Evolutionary conservation across 305 asterid species (phyloP), one percentile per base, ranked within the genome.

Genomic region (Fraxinus dipetala): DNA sequence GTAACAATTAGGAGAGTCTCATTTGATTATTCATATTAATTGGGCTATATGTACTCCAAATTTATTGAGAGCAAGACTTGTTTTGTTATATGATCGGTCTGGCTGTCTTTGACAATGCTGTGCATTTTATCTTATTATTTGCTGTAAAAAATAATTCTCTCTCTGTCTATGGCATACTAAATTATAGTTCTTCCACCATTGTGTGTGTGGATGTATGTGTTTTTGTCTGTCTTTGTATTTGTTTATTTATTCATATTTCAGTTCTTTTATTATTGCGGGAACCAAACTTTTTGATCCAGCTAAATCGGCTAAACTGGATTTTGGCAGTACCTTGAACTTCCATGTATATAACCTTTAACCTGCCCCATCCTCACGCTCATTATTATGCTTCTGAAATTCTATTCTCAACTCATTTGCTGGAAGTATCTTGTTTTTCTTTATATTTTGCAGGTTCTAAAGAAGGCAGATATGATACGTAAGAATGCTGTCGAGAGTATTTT

Each of bases 381-480:
- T 16, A 51, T 14, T n/a, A n/a, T 56, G 20, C 67, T 56, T 56
- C 26, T 56, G 67, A 8, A 56, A 59, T 59, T 59, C 30, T 59
- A 59, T 59, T 59, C 70, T 20, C 48, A 76, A 78, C 43, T 24
- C 74, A 14, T 54, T 22, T 26, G 14, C 35, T 43, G 61, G 63
- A 69, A 5, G 18, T 32, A 26, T 78, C 45, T 18, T 82, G 69
- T 38, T 72, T 54, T 54, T 69, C 59, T 51, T 82, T 86, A 54
- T 84, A 78, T 83, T 86, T 76, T 81, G 77, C 91, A 96, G 99
- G 98, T 96, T 86, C 95, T 96, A 63, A 94, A 89, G 91, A 96
- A 96, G 91, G 99, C 99, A 82, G 99, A 96, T 87, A 95, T 93
- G 98, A 90, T 96, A 88, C 93, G 99, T 63, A 96, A 96, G 91